Percentiles rank a stretch among this genome's conserved stretches.
phyloP scores from a whole-genome alignment of 805 yeast species.

The Metschnikowia chrysomelidarum region DNA sequence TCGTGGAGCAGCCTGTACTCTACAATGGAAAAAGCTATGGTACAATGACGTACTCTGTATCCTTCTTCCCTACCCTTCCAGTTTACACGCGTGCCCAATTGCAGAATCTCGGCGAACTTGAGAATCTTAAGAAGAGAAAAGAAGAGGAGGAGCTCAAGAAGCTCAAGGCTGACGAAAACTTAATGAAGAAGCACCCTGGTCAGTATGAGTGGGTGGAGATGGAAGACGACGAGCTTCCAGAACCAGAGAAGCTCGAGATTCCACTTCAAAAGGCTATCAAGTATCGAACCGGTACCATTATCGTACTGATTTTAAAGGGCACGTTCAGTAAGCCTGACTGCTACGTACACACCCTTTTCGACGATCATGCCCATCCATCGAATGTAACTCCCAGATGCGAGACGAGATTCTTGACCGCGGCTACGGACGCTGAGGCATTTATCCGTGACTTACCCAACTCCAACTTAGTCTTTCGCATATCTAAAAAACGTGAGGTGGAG shows the following conservation, averaged over 20 bases:
- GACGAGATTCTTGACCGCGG: slow-evolving; percentile 41
- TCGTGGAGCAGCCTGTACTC: slow-evolving; percentile 45
- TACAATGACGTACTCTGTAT: slow-evolving; percentile 49
- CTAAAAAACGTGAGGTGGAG: slow-evolving; percentile 49
- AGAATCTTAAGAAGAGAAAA: slow-evolving; percentile 33
- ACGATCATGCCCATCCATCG: slow-evolving; percentile 61
- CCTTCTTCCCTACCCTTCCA: slow-evolving; percentile 65
- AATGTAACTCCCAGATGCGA: slow-evolving; percentile 50
- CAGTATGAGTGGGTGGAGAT: slow-evolving; percentile 64
- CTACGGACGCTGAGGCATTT: slow-evolving; percentile 57
- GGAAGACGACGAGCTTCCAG: slow-evolving; percentile 31
- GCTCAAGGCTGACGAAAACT: slow-evolving; percentile 49
- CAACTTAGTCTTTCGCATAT: slow-evolving; percentile 51
- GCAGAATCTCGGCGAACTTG: slow-evolving; percentile 43
- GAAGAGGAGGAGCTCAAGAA: slow-evolving; percentile 37
- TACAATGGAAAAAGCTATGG: slow-evolving; percentile 45
- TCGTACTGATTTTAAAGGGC: slow-evolving; percentile 53
- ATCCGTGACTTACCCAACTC: slow-evolving; percentile 72
- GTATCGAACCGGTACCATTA: slow-evolving; percentile 61
- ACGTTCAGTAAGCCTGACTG: slow-evolving; percentile 46
- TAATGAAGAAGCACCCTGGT: slow-evolving; percentile 54
- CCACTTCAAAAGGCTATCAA: slow-evolving; percentile 52
- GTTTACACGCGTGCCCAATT: slow-evolving; percentile 60
- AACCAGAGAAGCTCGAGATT: slow-evolving; percentile 42
- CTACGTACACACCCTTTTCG: slow-evolving; percentile 59